Evolutionary conservation across 495 filamentous ascomycete species (phyloP).

Genomic region (Friedmanniomyces endolithicus): DNA sequence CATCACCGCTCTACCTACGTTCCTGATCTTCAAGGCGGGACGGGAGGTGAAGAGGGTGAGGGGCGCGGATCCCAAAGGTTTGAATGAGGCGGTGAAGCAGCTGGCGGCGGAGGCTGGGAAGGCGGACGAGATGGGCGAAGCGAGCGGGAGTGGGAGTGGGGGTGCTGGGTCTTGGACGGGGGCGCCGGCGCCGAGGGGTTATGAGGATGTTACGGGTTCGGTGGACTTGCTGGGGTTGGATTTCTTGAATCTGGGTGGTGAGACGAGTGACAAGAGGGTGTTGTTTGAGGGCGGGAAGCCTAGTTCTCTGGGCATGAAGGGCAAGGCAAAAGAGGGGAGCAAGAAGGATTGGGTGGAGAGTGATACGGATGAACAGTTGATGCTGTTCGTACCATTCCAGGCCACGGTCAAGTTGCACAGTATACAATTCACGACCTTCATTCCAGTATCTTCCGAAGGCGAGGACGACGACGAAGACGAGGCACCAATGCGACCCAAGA

Average conservation of each 20-base stretch:
- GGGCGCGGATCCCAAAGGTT: slow-evolving; percentile 58
- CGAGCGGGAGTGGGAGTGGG: slow-evolving; percentile 30
- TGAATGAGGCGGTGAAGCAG: slow-evolving; percentile 57
- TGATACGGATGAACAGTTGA: slow-evolving; percentile 95
- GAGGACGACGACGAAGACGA: slow-evolving; percentile 20
- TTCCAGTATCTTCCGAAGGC: slow-evolving; percentile 44
- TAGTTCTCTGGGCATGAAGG: slow-evolving; percentile 36
- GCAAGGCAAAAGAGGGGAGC: slow-evolving; percentile 25
- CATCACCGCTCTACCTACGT: slow-evolving; percentile 71
- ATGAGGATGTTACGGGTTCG: slow-evolving; percentile 69
- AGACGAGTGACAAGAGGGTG: slow-evolving; percentile 52
- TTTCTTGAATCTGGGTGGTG: slow-evolving; percentile 69
- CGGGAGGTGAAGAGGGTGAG: slow-evolving; percentile 52
- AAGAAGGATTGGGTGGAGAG: slow-evolving; percentile 82
- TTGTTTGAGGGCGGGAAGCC: slow-evolving; percentile 64
- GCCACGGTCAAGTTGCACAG: slow-evolving; percentile 83
- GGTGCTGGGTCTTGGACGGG: slow-evolving; percentile 51
- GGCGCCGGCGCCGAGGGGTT: slow-evolving; percentile 62
- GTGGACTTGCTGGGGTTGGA: slow-evolving; percentile 71
- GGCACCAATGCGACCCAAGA: slow-evolving; percentile 66
- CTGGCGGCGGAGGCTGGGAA: slow-evolving; percentile 51
- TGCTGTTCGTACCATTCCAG: slow-evolving; percentile 88
- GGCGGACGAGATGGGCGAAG: slow-evolving; percentile 35
- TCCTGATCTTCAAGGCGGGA: slow-evolving; percentile 76
- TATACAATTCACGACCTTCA: slow-evolving; percentile 75